phyloP scores from a whole-genome alignment of 768 basidiomycete genomes.

The Russula sp. region DNA sequence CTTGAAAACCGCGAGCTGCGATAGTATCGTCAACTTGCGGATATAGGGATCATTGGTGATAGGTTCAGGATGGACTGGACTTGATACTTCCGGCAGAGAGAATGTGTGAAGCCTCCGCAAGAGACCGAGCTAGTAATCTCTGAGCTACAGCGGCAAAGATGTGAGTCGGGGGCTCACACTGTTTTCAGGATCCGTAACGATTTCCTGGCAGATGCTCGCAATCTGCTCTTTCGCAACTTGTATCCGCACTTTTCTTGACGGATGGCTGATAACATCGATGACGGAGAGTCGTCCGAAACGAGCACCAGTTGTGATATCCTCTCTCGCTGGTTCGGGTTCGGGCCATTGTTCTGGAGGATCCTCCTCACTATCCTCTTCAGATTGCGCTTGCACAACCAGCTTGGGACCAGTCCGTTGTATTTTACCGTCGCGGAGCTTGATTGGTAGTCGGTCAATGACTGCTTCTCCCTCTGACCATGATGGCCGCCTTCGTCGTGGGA shows the following conservation, averaged over 20 bases:
- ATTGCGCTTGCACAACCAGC: slow-evolving; percentile 27
- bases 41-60: slow-evolving; percentile 76
- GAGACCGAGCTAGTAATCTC: slow-evolving; percentile 62
- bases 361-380: slow-evolving; percentile 34
- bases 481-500: slow-evolving; percentile 47
- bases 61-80: slow-evolving; percentile 61
- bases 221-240: slow-evolving; percentile 90
- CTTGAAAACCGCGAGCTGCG: slow-evolving; percentile 90
- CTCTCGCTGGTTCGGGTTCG: slow-evolving; percentile 35
- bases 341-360: slow-evolving; percentile 27
- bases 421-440: slow-evolving; percentile 79
- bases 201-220: slow-evolving; percentile 88
- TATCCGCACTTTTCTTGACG: slow-evolving; percentile 60
- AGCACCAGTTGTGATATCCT: slow-evolving; percentile 77
- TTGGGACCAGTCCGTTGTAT: slow-evolving; percentile 53
- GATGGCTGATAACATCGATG: slow-evolving; percentile 58
- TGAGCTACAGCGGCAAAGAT: slow-evolving; percentile 8
- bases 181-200: slow-evolving; percentile 91
- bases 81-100: slow-evolving; percentile 67
- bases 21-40: slow-evolving; percentile 82
- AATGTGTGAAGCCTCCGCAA: slow-evolving; percentile 86
- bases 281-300: slow-evolving; percentile 85
- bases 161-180: slow-evolving; percentile 49
- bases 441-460: slow-evolving; percentile 64
- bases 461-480: slow-evolving; percentile 43